Evolutionary conservation across 73 alveolate species (phyloP), one percentile per base, ranked within the genome.

Genomic region (Durusdinium trenchii): DNA sequence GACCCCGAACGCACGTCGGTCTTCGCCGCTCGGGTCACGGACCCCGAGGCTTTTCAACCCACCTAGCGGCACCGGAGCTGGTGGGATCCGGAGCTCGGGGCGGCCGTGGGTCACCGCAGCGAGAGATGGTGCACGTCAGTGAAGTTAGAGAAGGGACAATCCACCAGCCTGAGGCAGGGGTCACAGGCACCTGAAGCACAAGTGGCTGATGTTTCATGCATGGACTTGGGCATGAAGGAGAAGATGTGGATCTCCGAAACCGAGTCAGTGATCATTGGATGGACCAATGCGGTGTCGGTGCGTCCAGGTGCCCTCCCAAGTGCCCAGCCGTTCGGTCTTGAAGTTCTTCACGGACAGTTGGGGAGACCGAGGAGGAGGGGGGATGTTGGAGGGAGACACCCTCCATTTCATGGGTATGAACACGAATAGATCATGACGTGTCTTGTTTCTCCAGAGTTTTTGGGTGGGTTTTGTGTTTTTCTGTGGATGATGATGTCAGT

Each of bases 271-370:
- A 64, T 30, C 12, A 6, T 64, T 42, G 23, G 35, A 64, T 2
- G 30, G 73, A 32, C n/a, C 30, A 60, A 1, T 60, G n/a, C 18
- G 73, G n/a, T 32, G n/a, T 2, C 0, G 0, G 30, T 23, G 18
- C 73, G 47, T 45, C 36, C 62, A 57, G 96, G 86, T 46, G 30
- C 50, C 60, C 26, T 16, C 40, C 28, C 36, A 47, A 60, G 87
- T 50, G 7, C 97, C 97, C 20, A 47, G 69, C 46, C 38, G 62
- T 38, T 45, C 87, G 14, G 75, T 67, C n/a, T 60, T 90, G 75
- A 90, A 90, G 52, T 64, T 67, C 97, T 90, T 90, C 87, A 90
- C 97, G 6, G 97, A 90, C 87, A 90, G 97, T 54, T 36, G 3
- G 87, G 87, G 61, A 18, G 62, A 26, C 42, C 42, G 18, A 67